A percentile compares a stretch with the other conserved stretches of the same genome.
phyloP scores from a whole-genome alignment of 495 filamentous ascomycete genomes.

The Daldinia vernicosa region DNA sequence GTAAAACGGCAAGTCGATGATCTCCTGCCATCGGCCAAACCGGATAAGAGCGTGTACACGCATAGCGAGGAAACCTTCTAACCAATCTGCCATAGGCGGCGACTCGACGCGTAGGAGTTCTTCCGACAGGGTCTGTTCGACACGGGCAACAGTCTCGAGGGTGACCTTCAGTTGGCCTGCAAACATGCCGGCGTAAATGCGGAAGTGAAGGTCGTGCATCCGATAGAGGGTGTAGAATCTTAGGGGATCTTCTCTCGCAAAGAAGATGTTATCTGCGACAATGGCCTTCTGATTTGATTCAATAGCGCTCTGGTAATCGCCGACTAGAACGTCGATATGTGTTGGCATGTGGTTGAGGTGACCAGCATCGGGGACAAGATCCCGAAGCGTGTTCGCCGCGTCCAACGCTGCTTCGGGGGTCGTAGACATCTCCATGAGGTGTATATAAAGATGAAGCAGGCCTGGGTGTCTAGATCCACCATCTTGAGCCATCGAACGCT shows the following conservation, averaged over 20 bases:
- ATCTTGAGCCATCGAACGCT: conserved; percentile 57
- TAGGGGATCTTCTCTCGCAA: conserved; percentile 57
- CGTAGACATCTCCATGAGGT: conserved; percentile 77
- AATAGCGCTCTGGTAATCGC: conserved; percentile 70
- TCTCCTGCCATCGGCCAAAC: conserved; percentile 71
- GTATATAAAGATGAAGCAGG: conserved; percentile 74
- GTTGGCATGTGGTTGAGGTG: conserved; percentile 79
- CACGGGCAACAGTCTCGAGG: conserved; percentile 60
- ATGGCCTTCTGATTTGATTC: conserved; percentile 71
- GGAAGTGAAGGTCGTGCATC: conserved; percentile 72
- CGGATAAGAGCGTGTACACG: conserved; percentile 70
- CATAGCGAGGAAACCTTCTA: conserved; percentile 71
- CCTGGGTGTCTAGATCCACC: conserved; percentile 65
- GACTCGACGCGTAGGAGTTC: conserved; percentile 66
- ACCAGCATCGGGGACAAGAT: conserved; percentile 70
- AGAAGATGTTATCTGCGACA: conserved; percentile 67
- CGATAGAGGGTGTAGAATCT: conserved; percentile 77
- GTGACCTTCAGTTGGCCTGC: conserved; percentile 65
- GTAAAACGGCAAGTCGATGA: conserved; percentile 60
- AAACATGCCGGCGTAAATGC: conserved; percentile 77
- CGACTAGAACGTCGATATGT: conserved; percentile 72
- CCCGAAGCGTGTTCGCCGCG: conserved; percentile 66
- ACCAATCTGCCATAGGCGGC: conserved; percentile 77
- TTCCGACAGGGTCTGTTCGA: conserved; percentile 67
- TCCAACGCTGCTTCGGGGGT: conserved; percentile 66